Conservation (phyloP, 805 yeast genomes). For the Scheffersomyces spartinae region DNA sequence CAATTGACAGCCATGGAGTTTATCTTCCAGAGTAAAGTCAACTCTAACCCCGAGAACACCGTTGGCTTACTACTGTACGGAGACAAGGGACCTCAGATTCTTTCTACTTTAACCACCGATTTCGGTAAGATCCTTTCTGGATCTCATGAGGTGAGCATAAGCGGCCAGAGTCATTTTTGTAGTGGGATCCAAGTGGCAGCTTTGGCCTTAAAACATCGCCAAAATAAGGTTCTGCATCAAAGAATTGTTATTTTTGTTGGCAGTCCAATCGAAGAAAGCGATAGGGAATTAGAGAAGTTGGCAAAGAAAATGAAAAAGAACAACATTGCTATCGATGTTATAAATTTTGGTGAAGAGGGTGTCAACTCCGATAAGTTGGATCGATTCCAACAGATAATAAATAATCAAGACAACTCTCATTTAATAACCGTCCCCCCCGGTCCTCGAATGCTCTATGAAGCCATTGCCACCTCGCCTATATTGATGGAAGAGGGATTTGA, state of each 20-base stretch:
- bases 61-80: conserved; percentile 87
- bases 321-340: conserved; percentile 77
- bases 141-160: conserved; percentile 63
- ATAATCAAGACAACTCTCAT: conserved; percentile 69
- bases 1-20: conserved; percentile 83
- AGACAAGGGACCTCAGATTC: conserved; percentile 70
- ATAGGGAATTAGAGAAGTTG: conserved; percentile 64
- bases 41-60: conserved; percentile 86
- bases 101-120: conserved; percentile 78
- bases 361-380: conserved; percentile 69
- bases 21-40: conserved; percentile 76
- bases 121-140: conserved; percentile 80
- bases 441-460: conserved; percentile 73
- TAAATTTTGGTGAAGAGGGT: conserved; percentile 85
- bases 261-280: conserved; percentile 62
- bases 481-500: conserved; percentile 54
- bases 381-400: conserved; percentile 62
- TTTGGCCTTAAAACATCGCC: conserved; percentile 89
- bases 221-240: conserved; percentile 84
- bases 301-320: conserved; percentile 93
- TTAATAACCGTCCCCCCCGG: conserved; percentile 84
- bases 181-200: conserved; percentile 91
- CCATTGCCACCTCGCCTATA: conserved; percentile 65
- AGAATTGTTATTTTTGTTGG: conserved; percentile 86
- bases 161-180: conserved; percentile 55